A percentile compares a stretch with the other conserved stretches of the same genome.
These are phyloP conservation scores for Polymyxa betae DNA, from an alignment of 208 protist species.

Conservation along the genomic window DNA sequence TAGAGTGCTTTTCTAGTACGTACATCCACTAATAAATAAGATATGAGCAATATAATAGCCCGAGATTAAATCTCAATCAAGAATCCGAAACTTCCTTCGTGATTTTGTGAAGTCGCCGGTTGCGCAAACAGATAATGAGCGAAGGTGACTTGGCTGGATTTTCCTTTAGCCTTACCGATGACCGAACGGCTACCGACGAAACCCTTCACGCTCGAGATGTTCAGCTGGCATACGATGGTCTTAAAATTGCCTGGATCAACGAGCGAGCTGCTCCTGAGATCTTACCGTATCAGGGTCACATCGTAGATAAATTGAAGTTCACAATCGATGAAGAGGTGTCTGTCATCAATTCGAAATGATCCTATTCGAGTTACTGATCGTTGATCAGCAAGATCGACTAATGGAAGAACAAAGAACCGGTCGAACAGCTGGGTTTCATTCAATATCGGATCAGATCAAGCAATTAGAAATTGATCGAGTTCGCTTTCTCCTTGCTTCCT, in stretches of 20 bases:
- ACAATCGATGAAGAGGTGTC: not conserved
- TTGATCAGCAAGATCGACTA: not conserved
- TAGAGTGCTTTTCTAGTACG: too few species aligned
- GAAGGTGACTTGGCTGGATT: too few species aligned
- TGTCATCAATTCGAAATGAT: not conserved
- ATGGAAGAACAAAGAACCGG: not conserved
- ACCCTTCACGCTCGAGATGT: not conserved
- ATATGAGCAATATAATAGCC: too few species aligned
- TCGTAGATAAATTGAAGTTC: not conserved
- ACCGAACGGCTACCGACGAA: not conserved
- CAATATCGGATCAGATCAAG: not conserved
- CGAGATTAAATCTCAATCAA: too few species aligned
- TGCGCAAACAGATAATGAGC: too few species aligned
- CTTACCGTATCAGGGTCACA: not conserved
- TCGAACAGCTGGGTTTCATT: not conserved
- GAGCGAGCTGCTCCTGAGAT: slow-evolving; percentile 2
- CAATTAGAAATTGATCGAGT: not conserved
- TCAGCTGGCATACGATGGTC: not conserved
- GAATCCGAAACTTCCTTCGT: too few species aligned
- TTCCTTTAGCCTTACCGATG: too few species aligned
- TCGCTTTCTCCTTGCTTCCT: not conserved
- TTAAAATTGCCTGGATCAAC: slow-evolving; percentile 38
- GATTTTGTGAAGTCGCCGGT: too few species aligned
- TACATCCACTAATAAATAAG: too few species aligned
- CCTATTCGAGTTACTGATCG: not conserved